Conservation (phyloP, 2,329 filamentous ascomycete genomes). For the Calycina herbarum region DNA sequence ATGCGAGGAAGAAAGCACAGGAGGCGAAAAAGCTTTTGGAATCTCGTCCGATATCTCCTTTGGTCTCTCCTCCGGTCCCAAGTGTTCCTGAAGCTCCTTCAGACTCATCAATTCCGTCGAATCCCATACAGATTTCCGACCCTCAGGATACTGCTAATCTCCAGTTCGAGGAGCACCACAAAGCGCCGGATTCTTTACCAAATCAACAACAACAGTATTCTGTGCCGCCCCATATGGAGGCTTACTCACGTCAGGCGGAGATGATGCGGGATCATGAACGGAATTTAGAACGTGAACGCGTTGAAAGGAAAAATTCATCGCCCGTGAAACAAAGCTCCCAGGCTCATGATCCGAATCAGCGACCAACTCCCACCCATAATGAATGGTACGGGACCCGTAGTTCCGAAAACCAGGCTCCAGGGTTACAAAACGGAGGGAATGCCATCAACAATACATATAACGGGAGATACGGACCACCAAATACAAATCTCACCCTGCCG, state of each 20-base stretch:
- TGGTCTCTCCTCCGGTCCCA: background rate
- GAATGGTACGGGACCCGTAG: background rate
- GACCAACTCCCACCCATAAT: background rate
- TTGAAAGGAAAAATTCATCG: background rate
- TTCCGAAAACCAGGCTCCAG: background rate
- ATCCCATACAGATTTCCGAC: background rate
- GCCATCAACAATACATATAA: too few relatives aligned
- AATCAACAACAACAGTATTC: background rate
- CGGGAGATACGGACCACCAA: too few relatives aligned
- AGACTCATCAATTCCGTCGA: background rate
- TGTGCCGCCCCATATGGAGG: too few relatives aligned
- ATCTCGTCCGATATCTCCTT: slow-evolving; percentile 12
- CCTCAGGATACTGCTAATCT: background rate
- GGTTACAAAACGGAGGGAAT: background rate
- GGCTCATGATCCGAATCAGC: background rate
- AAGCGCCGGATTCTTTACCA: too few relatives aligned
- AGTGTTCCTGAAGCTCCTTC: background rate
- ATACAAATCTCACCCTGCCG: too few relatives aligned
- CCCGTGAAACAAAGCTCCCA: background rate
- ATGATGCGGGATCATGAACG: background rate
- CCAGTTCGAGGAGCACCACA: too few relatives aligned
- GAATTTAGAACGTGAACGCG: background rate
- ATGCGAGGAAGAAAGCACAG: slow-evolving; percentile 57
- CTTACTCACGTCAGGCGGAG: too few relatives aligned
- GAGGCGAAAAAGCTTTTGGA: slow-evolving; percentile 11